phyloP scores from a whole-genome alignment of 371 early-diverging fungal species.

The Parasitella parasitica region DNA sequence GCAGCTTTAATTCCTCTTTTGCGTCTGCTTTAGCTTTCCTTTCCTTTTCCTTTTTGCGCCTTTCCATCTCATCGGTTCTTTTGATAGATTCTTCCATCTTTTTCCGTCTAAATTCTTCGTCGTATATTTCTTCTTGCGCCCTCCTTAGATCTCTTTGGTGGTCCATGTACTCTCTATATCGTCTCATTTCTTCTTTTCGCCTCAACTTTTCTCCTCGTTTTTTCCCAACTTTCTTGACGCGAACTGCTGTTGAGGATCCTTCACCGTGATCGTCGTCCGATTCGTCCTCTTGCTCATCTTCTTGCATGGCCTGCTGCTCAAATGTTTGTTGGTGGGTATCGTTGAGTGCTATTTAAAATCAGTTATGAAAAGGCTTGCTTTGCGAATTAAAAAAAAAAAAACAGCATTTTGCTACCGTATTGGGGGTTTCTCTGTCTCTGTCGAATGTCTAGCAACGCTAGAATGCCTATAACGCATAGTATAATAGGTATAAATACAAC shows the following conservation, averaged over 20 bases:
- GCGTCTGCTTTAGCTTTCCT: constrained; percentile 35
- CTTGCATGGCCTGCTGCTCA: neutral
- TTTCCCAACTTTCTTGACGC: constrained; percentile 51
- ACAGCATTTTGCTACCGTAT: neutral
- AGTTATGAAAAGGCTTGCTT: no score
- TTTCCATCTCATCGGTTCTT: constrained; percentile 35
- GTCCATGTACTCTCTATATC: constrained; percentile 51
- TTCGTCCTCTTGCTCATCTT: constrained; percentile 13
- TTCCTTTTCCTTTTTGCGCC: constrained; percentile 25
- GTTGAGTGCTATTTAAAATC: neutral
- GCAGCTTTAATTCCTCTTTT: constrained; percentile 28
- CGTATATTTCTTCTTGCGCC: constrained; percentile 35
- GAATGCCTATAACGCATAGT: constrained; percentile 8
- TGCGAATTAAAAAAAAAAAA: no score
- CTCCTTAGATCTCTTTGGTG: constrained; percentile 35
- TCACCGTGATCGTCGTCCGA: constrained; percentile 31
- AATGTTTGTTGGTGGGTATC: neutral
- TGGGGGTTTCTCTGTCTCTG: neutral
- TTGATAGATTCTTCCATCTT: constrained; percentile 38
- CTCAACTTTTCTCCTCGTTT: constrained; percentile 53
- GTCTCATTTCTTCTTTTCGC: constrained; percentile 57
- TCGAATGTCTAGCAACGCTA: constrained; percentile 16
- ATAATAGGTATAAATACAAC: constrained; percentile 24
- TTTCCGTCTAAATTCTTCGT: constrained; percentile 32
- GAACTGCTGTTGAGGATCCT: constrained; percentile 44